Evolutionary conservation across 805 yeast species (phyloP), one percentile per base, ranked within the genome.

Genomic region (Monosporozyma servazzii): DNA sequence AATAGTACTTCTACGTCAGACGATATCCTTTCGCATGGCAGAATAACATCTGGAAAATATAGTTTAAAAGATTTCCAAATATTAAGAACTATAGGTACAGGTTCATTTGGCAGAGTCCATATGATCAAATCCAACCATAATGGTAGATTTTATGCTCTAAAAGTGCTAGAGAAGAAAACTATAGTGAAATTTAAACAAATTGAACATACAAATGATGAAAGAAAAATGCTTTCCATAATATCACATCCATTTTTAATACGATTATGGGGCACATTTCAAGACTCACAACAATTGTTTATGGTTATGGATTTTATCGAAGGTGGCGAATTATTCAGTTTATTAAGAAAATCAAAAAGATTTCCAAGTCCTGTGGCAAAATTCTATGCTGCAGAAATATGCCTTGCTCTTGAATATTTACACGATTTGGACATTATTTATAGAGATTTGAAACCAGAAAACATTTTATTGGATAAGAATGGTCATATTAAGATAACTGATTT

Each of bases 231-330:
- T 54, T 84, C 86, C 56, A 71, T 87, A 47, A 95, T 88, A 9
- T 86, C 86, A 58, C 96, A 89, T 64, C 96, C 97, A 15, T 90
- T 90, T 63, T 76, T 90, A 51, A 86, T 88, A 54, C 78, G 96
- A 61, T 84, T 90, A 86, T 90, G 97, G 97, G 97, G 97, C 21
- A 90, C 97, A 0, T 90, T 86, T 70, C 97, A 90, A 70, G 97
- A 90, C 71, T 74, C 86, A 45, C 77, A 76, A 58, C 84, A 86
- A 56, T 74, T 90, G 51, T 90, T 89, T 66, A 88, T 90, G 93
- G 88, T 90, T 44, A 90, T 90, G 97, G 97, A 90, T 67, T 90
- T 88, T 68, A 84, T 89, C 56, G 97, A 90, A 72, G 97, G 97
- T 58, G 97, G 97, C 51, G 97, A 90, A 71, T 75, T 90, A 49